These are phyloP conservation scores for Camellia oleifera DNA, from an alignment of 179 eudicot genomes.

Conservation along the genomic window DNA sequence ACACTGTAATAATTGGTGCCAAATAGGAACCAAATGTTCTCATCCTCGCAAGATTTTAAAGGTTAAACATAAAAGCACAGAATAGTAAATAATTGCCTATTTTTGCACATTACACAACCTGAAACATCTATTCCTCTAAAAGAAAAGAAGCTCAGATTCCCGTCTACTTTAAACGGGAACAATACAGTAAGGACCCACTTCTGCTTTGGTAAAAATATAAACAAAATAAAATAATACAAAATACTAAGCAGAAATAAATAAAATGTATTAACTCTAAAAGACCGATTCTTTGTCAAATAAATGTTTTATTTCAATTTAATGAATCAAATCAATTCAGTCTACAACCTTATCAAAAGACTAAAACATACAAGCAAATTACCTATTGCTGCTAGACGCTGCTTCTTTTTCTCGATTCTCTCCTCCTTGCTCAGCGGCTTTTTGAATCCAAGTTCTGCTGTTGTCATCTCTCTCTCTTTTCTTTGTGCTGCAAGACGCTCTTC, in stretches of 20 bases:
- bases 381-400: constrained; percentile 94
- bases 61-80: not conserved
- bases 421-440: constrained; percentile 87
- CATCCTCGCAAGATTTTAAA: not conserved
- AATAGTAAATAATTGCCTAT: too few relatives aligned
- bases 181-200: not conserved
- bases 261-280: not conserved
- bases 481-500: constrained; percentile 97
- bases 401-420: constrained; percentile 81
- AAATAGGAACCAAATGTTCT: not conserved
- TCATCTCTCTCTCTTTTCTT: constrained; percentile 77
- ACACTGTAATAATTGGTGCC: not conserved
- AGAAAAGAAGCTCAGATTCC: not conserved
- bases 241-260: not conserved
- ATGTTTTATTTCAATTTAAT: not conserved
- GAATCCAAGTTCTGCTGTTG: constrained; percentile 68
- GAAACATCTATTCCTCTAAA: not conserved
- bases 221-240: not conserved
- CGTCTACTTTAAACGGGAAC: not conserved
- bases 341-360: constrained; percentile 1
- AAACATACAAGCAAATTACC: constrained; percentile 43
- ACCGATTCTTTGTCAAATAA: not conserved
- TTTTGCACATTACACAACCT: not conserved
- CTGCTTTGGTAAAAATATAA: not conserved
- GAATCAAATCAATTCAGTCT: not conserved